phyloP scores from a whole-genome alignment of 495 filamentous ascomycete genomes.

The Mycothermus thermophilus region DNA sequence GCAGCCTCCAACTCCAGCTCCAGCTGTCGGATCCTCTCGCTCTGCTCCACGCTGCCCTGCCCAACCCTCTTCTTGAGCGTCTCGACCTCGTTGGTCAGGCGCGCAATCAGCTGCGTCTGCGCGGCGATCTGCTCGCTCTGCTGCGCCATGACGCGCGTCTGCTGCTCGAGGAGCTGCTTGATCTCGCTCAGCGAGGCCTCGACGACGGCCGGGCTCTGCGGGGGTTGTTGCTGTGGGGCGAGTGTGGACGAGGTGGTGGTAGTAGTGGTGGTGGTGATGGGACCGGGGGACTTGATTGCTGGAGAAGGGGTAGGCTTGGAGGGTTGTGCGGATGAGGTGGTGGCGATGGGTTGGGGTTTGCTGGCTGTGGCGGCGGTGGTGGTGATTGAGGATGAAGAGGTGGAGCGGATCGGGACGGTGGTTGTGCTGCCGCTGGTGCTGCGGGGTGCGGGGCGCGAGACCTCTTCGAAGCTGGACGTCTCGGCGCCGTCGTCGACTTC shows the following conservation, averaged over 20 bases:
- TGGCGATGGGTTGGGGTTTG: conserved; percentile 12
- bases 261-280: conserved; percentile 8
- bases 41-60: conserved; percentile 45
- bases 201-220: conserved; percentile 9
- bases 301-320: conserved; percentile 25
- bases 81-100: conserved; percentile 55
- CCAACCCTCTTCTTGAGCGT: conserved; percentile 50
- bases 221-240: too few species aligned
- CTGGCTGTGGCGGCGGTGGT: not conserved
- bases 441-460: conserved; percentile 43
- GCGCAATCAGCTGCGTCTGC: conserved; percentile 45
- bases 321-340: conserved; percentile 15
- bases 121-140: conserved; percentile 46
- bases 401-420: conserved; percentile 13
- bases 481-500: conserved; percentile 46
- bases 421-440: conserved; percentile 2
- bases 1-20: conserved; percentile 53
- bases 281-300: conserved; percentile 15
- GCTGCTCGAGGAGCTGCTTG: conserved; percentile 47
- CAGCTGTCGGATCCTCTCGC: conserved; percentile 53
- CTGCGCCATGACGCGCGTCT: conserved; percentile 44
- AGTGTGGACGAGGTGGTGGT: conserved; percentile 6
- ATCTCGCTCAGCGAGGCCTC: conserved; percentile 44
- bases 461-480: conserved; percentile 69
- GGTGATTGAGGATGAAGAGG: conserved; percentile 3